Percentiles rank a stretch among this genome's conserved stretches.
Conservation (phyloP, 352 stramenopile genomes). For the Globisporangium abappressorium region DNA sequence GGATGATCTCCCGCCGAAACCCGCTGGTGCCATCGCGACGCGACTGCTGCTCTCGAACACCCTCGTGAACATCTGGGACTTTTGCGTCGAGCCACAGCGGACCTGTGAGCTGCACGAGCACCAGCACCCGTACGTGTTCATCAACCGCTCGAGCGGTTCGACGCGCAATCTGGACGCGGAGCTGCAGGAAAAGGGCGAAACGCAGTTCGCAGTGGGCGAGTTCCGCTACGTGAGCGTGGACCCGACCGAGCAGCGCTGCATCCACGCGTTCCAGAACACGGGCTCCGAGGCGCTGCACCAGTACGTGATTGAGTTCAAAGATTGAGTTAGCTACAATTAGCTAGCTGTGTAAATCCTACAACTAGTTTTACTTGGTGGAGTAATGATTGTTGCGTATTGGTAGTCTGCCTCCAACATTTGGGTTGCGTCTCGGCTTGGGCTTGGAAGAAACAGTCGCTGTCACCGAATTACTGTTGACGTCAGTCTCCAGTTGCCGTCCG, state of each 20-base stretch:
- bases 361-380: background rate
- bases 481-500: constrained; percentile 13
- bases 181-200: constrained; percentile 25
- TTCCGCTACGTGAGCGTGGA: constrained; percentile 35
- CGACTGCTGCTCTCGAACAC: constrained; percentile 32
- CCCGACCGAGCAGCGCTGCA: constrained; percentile 7
- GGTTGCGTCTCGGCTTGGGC: background rate
- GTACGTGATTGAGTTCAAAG: constrained; percentile 41
- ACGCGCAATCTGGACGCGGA: constrained; percentile 29
- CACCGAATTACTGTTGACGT: background rate
- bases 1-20: background rate
- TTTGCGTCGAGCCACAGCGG: constrained; percentile 22
- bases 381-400: background rate
- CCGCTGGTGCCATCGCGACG: constrained; percentile 25
- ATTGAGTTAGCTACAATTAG: background rate
- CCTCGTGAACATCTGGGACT: constrained; percentile 40
- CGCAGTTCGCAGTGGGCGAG: constrained; percentile 25
- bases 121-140: constrained; percentile 37
- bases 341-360: background rate
- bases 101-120: constrained; percentile 40
- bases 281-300: constrained; percentile 23
- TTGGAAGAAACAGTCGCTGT: background rate
- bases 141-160: constrained; percentile 32
- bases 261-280: constrained; percentile 40
- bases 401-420: background rate